Evolutionary conservation across 768 basidiomycete species (phyloP).

Genomic region (Mycena albidolilacea): DNA sequence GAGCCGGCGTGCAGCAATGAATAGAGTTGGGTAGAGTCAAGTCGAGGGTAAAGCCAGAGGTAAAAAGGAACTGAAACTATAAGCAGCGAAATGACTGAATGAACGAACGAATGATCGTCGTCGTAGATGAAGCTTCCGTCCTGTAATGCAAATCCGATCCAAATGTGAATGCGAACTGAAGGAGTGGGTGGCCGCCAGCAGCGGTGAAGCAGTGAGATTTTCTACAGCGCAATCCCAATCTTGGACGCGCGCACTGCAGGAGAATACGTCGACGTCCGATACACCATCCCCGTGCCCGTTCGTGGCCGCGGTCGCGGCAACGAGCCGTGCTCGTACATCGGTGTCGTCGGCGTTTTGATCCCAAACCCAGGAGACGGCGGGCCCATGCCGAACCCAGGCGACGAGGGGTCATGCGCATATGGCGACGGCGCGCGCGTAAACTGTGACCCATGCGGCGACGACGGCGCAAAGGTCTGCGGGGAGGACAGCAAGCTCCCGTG

Average conservation of each 20-base stretch:
- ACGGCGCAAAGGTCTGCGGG: too few species aligned
- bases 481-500: not conserved
- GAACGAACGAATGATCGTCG: constrained; percentile 4
- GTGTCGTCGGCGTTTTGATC: constrained; percentile 34
- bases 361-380: constrained; percentile 2
- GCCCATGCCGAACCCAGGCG: not conserved
- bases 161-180: not conserved
- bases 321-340: constrained; percentile 31
- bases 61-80: not conserved
- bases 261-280: constrained; percentile 48
- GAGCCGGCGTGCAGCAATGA: not conserved
- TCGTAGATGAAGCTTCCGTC: constrained; percentile 5
- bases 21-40: not conserved
- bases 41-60: constrained; percentile 1
- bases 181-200: not conserved
- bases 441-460: not conserved
- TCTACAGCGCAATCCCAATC: constrained; percentile 29
- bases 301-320: constrained; percentile 54
- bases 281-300: constrained; percentile 68
- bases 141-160: not conserved
- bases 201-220: not conserved
- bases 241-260: constrained; percentile 24
- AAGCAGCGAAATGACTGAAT: not conserved
- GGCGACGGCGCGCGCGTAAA: not conserved
- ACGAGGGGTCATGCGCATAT: constrained; percentile 5